Evolutionary conservation across 2,329 filamentous ascomycete genomes (phyloP), one percentile per base, ranked within the genome.

Genomic region (Fusarium floridanum): DNA sequence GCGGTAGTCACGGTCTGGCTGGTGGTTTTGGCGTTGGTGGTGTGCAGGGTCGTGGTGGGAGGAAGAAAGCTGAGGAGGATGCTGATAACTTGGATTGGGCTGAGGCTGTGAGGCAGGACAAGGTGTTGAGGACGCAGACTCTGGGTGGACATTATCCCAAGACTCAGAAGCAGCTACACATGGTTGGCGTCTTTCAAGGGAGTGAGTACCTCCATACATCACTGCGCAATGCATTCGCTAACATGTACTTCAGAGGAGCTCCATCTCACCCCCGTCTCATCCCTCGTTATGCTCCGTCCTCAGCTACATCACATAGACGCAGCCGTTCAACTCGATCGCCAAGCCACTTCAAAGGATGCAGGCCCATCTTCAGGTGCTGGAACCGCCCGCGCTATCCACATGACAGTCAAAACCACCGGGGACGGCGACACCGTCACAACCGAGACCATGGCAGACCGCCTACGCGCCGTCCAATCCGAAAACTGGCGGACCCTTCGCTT

Each of bases 301-400:
- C 94, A 98, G 80, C 93, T 97, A 71, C 95, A 98, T 83, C 95
- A 98, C 84, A 88, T 98, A 76, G 97, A 98, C 83, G 96, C 97
- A 5, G 84, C 91, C 55, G 88, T 92, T 56, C 95, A 98, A 78
- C 88, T 94, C 66, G 91, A 93, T 39, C 86, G 87, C 48, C 82
- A 83, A 59, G 83, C 84, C 39, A 79, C 82, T 34, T 79, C 84
- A 82, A 81, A 82, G 64, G 82, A 83, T 27, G 75, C 81, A 22
- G 75, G 75, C 10, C 80, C 78, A 6, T 71, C 83, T 77, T 77
- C 80, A 1, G 74, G 83, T 12, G 64, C 75, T 27, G 82, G 85
- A 6, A 90, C 91, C 72, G 91, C 93, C 27, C 92, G 93, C 72
- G 92, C 94, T 17, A 94, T 97, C 77, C 93, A 97, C 82, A 94